Conservation (phyloP, 2,329 filamentous ascomycete genomes). For the Samsoniella hepiali region DNA sequence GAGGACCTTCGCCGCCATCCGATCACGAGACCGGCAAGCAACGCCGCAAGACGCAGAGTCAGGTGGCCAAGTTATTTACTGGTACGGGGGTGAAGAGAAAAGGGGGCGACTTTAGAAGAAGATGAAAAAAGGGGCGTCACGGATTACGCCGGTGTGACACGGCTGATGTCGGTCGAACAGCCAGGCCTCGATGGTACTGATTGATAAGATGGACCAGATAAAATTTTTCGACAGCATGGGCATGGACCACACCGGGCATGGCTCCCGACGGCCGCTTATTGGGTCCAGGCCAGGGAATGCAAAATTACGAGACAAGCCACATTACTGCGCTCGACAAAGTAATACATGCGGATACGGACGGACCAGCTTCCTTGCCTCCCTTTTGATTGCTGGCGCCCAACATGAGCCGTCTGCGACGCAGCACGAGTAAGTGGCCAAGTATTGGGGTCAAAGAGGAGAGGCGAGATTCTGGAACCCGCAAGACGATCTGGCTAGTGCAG, state of each 20-base stretch:
- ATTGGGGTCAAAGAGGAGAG: background rate
- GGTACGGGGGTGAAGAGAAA: background rate
- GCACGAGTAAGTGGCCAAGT: background rate
- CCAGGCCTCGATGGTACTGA: conserved; percentile 2
- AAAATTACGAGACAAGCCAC: conserved; percentile 16
- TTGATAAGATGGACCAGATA: conserved; percentile 19
- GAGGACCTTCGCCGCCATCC: background rate
- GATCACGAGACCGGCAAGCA: conserved; percentile 15
- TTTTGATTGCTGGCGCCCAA: background rate
- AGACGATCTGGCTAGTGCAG: background rate
- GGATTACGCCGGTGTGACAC: background rate
- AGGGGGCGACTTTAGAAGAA: background rate
- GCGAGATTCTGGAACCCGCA: background rate
- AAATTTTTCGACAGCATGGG: background rate
- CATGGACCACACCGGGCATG: background rate
- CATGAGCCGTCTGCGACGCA: background rate
- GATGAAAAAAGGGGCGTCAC: background rate
- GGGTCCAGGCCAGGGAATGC: conserved; percentile 1
- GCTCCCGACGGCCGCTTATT: background rate
- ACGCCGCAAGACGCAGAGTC: background rate
- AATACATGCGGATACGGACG: background rate
- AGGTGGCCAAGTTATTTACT: background rate
- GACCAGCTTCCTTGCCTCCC: background rate
- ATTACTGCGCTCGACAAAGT: conserved; percentile 1
- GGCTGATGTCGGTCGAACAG: background rate